phyloP scores from a whole-genome alignment of 1,139 yeast genomes.

The Entelexis paramagnoliae region DNA sequence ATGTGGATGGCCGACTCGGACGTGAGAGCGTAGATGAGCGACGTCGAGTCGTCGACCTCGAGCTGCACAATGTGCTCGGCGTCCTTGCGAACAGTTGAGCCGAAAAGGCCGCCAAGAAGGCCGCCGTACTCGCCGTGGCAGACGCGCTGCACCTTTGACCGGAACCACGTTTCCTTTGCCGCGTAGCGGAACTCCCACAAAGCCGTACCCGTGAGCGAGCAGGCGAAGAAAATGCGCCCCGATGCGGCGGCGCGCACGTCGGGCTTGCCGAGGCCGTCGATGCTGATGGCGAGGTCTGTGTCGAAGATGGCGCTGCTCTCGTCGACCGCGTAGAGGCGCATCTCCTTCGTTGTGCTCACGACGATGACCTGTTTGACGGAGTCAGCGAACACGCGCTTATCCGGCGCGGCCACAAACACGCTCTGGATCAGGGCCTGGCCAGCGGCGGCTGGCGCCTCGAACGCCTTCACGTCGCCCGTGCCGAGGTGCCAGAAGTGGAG shows the following conservation, averaged over 20 bases:
- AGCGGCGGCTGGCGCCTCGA: constrained; percentile 42
- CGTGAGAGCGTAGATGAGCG: constrained; percentile 69
- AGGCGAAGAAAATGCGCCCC: constrained; percentile 75
- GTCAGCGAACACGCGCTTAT: constrained; percentile 66
- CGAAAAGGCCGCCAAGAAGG: constrained; percentile 21
- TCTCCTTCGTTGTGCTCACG: constrained; percentile 69
- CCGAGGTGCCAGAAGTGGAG: constrained; percentile 71
- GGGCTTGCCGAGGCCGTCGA: constrained; percentile 66
- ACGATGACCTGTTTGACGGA: constrained; percentile 62
- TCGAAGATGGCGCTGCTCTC: constrained; percentile 63
- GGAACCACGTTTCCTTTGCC: constrained; percentile 81
- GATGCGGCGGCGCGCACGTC: constrained; percentile 54
- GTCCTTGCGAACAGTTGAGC: constrained; percentile 6
- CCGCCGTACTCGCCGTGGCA: constrained; percentile 23
- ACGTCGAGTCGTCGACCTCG: constrained; percentile 66
- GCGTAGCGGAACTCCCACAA: constrained; percentile 84
- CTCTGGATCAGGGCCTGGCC: constrained; percentile 66
- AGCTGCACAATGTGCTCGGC: constrained; percentile 53
- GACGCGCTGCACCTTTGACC: constrained; percentile 27
- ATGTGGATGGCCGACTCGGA: constrained; percentile 75
- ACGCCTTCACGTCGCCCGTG: constrained; percentile 36
- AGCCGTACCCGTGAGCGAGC: constrained; percentile 63
- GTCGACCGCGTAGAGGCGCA: constrained; percentile 67
- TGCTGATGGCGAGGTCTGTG: constrained; percentile 70
- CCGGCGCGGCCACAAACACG: constrained; percentile 54